Percentiles rank a stretch among this genome's conserved stretches.
Evolutionary conservation across 2,329 filamentous ascomycete species (phyloP).

Genomic region (Penicillium sp.): DNA sequence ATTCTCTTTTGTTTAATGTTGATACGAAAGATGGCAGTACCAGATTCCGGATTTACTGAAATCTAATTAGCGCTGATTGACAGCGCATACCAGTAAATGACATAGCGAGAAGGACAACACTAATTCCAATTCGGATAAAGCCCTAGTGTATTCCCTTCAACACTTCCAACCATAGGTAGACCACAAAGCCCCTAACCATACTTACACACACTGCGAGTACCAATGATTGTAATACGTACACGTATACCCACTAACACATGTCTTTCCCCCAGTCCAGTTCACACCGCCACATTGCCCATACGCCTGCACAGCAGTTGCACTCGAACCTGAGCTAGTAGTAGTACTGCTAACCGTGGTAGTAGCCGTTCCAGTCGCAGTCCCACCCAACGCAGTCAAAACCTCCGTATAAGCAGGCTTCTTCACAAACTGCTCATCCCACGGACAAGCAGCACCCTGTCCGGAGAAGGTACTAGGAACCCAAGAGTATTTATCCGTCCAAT

Average conservation of each 20-base stretch:
- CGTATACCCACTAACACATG: slow-evolving; percentile 27
- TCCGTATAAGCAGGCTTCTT: slow-evolving; percentile 51
- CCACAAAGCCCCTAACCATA: background rate
- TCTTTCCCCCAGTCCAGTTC: slow-evolving; percentile 29
- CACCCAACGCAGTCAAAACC: slow-evolving; percentile 30
- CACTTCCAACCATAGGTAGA: background rate
- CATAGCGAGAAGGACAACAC: background rate
- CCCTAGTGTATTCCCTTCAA: background rate
- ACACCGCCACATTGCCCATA: slow-evolving; percentile 32
- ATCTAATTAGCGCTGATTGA: background rate
- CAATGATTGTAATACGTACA: slow-evolving; percentile 28
- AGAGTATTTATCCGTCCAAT: slow-evolving; percentile 47
- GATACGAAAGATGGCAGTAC: background rate
- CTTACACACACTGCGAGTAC: slow-evolving; percentile 33
- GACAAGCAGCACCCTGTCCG: slow-evolving; percentile 43
- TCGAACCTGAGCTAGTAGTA: slow-evolving; percentile 6
- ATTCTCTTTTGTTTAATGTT: background rate
- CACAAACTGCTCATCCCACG: slow-evolving; percentile 48
- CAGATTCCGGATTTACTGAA: background rate
- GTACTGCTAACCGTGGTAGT: slow-evolving; percentile 10
- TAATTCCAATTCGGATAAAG: background rate
- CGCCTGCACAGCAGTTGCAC: slow-evolving; percentile 16
- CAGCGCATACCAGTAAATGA: background rate
- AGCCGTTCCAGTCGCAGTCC: slow-evolving; percentile 7
- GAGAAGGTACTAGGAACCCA: slow-evolving; percentile 47